Evolutionary conservation across 495 filamentous ascomycete genomes (phyloP).

Genomic region (Apiosordaria backusii): DNA sequence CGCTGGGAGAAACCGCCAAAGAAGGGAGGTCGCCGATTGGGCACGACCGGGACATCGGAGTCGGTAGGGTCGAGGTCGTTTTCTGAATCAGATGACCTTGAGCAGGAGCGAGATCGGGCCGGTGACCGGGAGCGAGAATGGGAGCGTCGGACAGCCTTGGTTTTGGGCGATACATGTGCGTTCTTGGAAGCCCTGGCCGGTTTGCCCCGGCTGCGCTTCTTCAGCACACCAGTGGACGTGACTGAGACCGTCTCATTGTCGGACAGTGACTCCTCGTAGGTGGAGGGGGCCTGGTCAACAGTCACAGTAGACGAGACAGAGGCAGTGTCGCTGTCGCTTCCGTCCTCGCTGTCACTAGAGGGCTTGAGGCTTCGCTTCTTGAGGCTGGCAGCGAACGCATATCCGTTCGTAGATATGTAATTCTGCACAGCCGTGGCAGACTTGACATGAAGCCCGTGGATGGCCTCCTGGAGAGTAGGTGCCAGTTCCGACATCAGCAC

Average conservation of each 20-base stretch:
- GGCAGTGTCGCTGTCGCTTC: constrained; percentile 23
- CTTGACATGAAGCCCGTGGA: constrained; percentile 33
- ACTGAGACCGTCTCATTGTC: constrained; percentile 29
- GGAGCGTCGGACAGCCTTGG: constrained; percentile 12
- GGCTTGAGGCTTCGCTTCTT: constrained; percentile 12
- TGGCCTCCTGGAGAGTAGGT: constrained; percentile 18
- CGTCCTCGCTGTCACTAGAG: constrained; percentile 14
- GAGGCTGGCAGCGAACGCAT: constrained; percentile 21
- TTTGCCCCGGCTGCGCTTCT: constrained; percentile 7
- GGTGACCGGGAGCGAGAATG: constrained; percentile 31
- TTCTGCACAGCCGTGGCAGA: constrained; percentile 39
- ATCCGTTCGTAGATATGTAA: constrained; percentile 38
- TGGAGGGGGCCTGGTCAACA: constrained; percentile 25
- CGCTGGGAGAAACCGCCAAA: constrained; percentile 2
- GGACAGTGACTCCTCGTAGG: constrained; percentile 32
- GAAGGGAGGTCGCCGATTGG: constrained; percentile 1
- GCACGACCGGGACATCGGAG: not conserved
- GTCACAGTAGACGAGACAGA: constrained; percentile 31
- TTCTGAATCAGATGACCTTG: constrained; percentile 1
- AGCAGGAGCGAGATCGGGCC: constrained; percentile 30
- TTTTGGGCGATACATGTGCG: not conserved
- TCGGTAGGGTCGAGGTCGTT: not conserved
- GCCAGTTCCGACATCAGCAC: constrained; percentile 31
- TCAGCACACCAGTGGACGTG: constrained; percentile 10
- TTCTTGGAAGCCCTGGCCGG: not conserved